Evolutionary conservation across 805 yeast species (phyloP).

Genomic region (Sugiyamaella qingdaonensis): DNA sequence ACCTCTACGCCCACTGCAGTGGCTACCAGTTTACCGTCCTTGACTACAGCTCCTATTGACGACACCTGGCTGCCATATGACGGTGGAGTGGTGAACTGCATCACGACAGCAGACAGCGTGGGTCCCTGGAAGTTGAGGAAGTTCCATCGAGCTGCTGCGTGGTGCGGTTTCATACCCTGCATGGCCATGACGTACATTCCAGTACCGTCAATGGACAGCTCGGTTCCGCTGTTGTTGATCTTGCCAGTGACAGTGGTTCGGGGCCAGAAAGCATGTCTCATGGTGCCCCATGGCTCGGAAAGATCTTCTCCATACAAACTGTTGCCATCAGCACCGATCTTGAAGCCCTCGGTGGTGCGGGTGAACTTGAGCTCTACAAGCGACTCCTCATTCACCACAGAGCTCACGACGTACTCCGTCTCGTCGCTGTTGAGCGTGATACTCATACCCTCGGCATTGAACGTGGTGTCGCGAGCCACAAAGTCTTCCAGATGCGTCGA

Average conservation of each 20-base stretch:
- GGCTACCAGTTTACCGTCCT: conserved; percentile 56
- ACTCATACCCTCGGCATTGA: conserved; percentile 63
- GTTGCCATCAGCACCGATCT: conserved; percentile 83
- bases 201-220: conserved; percentile 31
- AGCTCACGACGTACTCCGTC: conserved; percentile 44
- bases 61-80: conserved; percentile 83
- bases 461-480: conserved; percentile 65
- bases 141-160: conserved; percentile 97
- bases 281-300: conserved; percentile 90
- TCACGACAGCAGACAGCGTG: conserved; percentile 67
- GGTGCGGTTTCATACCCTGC: conserved; percentile 99
- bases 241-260: conserved; percentile 70
- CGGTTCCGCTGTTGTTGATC: conserved; percentile 42
- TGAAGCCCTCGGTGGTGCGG: conserved; percentile 68
- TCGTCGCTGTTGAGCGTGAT: conserved; percentile 57
- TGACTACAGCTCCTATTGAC: conserved; percentile 69
- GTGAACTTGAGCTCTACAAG: conserved; percentile 63
- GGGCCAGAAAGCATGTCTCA: conserved; percentile 98
- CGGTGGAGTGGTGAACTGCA: conserved; percentile 94
- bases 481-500: conserved; percentile 84
- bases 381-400: conserved; percentile 58
- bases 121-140: conserved; percentile 84
- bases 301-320: conserved; percentile 83
- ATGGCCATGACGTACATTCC: conserved; percentile 93
- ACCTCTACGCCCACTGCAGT: conserved; percentile 65